Base-by-base conservation (phyloP, 2,329 filamentous ascomycete genomes). In the Fusarium stilboides region DNA sequence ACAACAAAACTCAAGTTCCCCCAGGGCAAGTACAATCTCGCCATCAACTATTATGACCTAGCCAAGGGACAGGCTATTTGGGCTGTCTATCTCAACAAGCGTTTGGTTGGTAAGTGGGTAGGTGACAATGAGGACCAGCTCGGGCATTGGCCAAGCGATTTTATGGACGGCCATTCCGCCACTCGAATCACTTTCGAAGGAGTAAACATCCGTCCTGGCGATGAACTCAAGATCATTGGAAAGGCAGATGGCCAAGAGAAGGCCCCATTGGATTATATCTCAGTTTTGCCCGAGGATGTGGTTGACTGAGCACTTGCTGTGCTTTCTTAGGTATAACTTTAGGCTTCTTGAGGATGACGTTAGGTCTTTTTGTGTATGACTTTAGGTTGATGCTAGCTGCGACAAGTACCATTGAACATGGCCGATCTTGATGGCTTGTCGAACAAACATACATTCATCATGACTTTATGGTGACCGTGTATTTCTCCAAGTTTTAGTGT, bases 241-340 rank as follows among this genome's bases (percentile, higher is more conserved):
- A 80, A 71, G 31, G 84, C 90, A 0, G 81, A 90, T 76, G 89
- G 89, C 0, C 79, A 81, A 26, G 91, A 92, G 79, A 83, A 83
- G 13, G 91, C 90, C 52, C 88, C 90, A 6, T 55, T 93, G 64
- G 90, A 93, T 78, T 92, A 92, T 76, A 77, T 92, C 42, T 84
- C 85, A 6, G 78, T 93, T 49, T 74, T 92, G 60, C 90, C 90
- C 1, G 34, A 63, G 20, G 63, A 63, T 8, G n/a, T 67, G 13
- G n/a, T 67, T 31, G 63, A 67, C 28, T 67, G 33, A 55, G 33
- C 4, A 4, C 6, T 26, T 15, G 3, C 14, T 26, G 10, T 13
- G 28, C 28, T 31, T 31, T 31, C 28, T 31, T 31, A 5, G 12
- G 10, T 31, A 31, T 31, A 13, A 31, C 9, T 13, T 3, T 12